These are phyloP conservation scores for Verticillium zaregamsianum DNA, from an alignment of 2,329 filamentous ascomycete species.

Conservation along the genomic window DNA sequence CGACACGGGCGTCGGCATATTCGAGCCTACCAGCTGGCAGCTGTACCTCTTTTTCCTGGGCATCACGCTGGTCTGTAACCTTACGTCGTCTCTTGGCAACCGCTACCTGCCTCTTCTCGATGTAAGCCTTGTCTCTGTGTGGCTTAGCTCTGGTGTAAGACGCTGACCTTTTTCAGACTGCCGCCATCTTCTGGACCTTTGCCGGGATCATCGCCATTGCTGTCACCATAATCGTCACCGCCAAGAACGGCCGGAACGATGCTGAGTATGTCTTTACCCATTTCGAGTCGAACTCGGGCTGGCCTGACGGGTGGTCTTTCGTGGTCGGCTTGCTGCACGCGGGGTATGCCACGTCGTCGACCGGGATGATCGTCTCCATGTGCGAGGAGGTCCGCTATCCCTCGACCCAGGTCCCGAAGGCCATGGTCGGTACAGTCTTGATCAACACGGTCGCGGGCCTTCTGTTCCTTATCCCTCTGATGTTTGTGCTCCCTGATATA, in stretches of 20 bases:
- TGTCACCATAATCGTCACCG: conserved; percentile 58
- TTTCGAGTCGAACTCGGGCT: conserved; percentile 66
- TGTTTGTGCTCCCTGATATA: conserved; percentile 66
- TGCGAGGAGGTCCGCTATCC: conserved; percentile 68
- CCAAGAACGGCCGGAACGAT: conserved; percentile 61
- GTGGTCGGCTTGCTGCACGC: conserved; percentile 68
- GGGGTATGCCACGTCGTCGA: conserved; percentile 70
- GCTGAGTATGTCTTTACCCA: conserved; percentile 62
- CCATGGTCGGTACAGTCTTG: conserved; percentile 64
- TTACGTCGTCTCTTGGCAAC: conserved; percentile 65
- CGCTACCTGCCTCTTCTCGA: conserved; percentile 64
- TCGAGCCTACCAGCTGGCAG: conserved; percentile 55
- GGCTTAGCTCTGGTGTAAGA: too few species aligned
- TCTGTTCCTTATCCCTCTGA: conserved; percentile 63
- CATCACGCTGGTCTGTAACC: conserved; percentile 60
- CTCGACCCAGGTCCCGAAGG: conserved; percentile 65
- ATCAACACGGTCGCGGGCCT: conserved; percentile 65
- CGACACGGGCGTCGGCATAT: conserved; percentile 35
- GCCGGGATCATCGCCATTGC: conserved; percentile 63
- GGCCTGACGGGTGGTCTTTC: conserved; percentile 69
- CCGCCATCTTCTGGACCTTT: conserved; percentile 73
- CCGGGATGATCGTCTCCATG: conserved; percentile 79
- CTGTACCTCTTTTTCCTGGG: conserved; percentile 68
- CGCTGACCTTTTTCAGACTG: conserved; percentile 44
- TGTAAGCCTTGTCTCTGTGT: conserved; percentile 40